phyloP scores from a whole-genome alignment of 345 rosid genomes.

The Hibiscus tridactylites region DNA sequence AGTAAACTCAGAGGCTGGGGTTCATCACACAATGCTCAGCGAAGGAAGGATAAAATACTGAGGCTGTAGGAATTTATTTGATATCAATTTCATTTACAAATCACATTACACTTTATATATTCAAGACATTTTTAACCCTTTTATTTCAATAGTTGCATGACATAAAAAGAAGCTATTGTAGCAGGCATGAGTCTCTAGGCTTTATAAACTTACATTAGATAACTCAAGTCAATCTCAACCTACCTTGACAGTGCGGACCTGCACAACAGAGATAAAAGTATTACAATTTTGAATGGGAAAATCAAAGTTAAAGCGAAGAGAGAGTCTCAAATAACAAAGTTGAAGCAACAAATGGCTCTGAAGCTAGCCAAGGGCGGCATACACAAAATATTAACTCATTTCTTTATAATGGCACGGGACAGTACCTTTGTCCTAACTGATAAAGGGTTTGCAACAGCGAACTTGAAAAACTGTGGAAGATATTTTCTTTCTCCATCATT shows the following conservation, averaged over 20 bases:
- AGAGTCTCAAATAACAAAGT: background rate
- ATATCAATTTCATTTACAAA: background rate
- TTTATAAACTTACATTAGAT: constrained; percentile 1
- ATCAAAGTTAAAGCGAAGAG: background rate
- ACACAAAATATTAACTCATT: background rate
- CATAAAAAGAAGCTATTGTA: background rate
- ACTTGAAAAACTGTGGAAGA: constrained; percentile 97
- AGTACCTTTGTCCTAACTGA: constrained; percentile 89
- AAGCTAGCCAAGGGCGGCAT: background rate
- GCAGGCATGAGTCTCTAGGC: background rate
- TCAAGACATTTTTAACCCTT: background rate
- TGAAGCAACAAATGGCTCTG: background rate
- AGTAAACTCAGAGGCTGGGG: background rate
- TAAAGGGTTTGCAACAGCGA: constrained; percentile 80
- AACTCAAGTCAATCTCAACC: constrained; percentile 16
- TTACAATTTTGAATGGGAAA: background rate
- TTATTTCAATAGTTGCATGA: background rate
- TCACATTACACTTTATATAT: background rate
- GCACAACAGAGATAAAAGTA: constrained; percentile 22
- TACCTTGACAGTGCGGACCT: constrained; percentile 97
- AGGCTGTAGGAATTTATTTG: background rate
- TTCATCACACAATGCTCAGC: background rate
- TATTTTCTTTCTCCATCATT: constrained; percentile 84
- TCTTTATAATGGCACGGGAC: background rate
- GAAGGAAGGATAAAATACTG: background rate